Percentiles rank a stretch among this genome's conserved stretches.
These are phyloP conservation scores for Rhizopogon salebrosus DNA, from an alignment of 768 basidiomycete genomes.

Conservation along the genomic window DNA sequence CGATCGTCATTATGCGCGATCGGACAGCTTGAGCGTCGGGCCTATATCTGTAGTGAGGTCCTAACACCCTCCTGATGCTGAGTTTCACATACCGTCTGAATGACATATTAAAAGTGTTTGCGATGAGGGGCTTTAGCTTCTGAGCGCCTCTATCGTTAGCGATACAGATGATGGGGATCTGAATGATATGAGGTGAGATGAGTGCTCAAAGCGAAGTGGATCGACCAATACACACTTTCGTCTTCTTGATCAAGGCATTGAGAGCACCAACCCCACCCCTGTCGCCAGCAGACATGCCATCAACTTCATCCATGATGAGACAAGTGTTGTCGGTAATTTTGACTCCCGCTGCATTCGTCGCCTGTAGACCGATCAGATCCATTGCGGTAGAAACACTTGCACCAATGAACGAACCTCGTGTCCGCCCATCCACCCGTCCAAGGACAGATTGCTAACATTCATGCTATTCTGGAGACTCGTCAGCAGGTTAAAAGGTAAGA, in stretches of 20 bases:
- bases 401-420: constrained; percentile 36
- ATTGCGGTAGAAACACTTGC: neutral
- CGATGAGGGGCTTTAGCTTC: constrained; percentile 83
- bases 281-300: constrained; percentile 98
- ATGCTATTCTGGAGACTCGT: constrained; percentile 59
- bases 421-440: constrained; percentile 81
- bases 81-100: constrained; percentile 63
- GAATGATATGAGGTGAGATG: neutral
- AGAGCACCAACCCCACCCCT: constrained; percentile 94
- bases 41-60: constrained; percentile 33
- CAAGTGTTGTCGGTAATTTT: constrained; percentile 75
- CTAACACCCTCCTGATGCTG: neutral
- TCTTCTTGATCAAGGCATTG: constrained; percentile 88
- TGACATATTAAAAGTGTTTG: constrained; percentile 65
- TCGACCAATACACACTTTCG: constrained; percentile 48
- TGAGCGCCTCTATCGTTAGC: constrained; percentile 86
- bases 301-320: constrained; percentile 99
- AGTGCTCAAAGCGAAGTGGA: neutral
- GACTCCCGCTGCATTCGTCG: constrained; percentile 65
- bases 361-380: constrained; percentile 23
- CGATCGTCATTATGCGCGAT: constrained; percentile 82
- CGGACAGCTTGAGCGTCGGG: constrained; percentile 74
- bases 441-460: constrained; percentile 83
- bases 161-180: constrained; percentile 97
- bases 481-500: neutral